Evolutionary conservation across 192 early-diverging fungal species (phyloP).

Genomic region (Coemansia sp.): DNA sequence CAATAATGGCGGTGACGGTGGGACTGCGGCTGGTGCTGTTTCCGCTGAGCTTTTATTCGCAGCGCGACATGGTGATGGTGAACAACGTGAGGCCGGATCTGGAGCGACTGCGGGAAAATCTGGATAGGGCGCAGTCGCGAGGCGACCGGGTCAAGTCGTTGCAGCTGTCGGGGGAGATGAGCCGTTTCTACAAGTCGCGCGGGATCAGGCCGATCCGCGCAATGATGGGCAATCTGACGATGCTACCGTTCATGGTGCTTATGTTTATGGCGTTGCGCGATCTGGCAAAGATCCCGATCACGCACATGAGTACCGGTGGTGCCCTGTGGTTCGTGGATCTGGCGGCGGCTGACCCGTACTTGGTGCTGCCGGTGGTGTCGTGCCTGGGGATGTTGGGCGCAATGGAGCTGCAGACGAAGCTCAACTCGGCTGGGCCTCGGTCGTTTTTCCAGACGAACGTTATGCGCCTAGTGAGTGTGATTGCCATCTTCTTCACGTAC

Average conservation of each 20-base stretch:
- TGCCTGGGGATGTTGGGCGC: slow-evolving; percentile 67
- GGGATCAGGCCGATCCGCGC: slow-evolving; percentile 66
- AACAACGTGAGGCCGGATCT: slow-evolving; percentile 67
- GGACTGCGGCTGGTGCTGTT: slow-evolving; percentile 72
- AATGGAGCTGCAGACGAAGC: slow-evolving; percentile 60
- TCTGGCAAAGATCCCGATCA: slow-evolving; percentile 80
- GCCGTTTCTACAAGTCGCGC: slow-evolving; percentile 65
- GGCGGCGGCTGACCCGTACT: slow-evolving; percentile 76
- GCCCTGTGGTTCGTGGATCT: slow-evolving; percentile 84
- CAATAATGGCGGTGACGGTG: slow-evolving; percentile 62
- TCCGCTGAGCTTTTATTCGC: slow-evolving; percentile 63
- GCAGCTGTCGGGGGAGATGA: slow-evolving; percentile 58
- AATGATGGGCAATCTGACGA: slow-evolving; percentile 62
- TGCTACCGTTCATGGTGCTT: slow-evolving; percentile 79
- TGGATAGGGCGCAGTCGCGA: slow-evolving; percentile 57
- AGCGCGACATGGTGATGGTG: not conserved
- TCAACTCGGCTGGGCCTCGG: slow-evolving; percentile 11
- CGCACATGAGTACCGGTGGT: slow-evolving; percentile 78
- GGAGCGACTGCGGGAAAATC: slow-evolving; percentile 64
- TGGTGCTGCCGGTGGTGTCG: slow-evolving; percentile 76
- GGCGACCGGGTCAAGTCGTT: slow-evolving; percentile 61
- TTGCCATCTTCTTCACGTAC: slow-evolving; percentile 53
- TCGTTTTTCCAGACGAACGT: slow-evolving; percentile 41
- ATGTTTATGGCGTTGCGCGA: slow-evolving; percentile 81
- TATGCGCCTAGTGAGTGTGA: slow-evolving; percentile 51